A percentile compares a stretch with the other conserved stretches of the same genome.
phyloP scores from a whole-genome alignment of 2,329 filamentous ascomycete genomes.

The Pezizomycotina sp. region DNA sequence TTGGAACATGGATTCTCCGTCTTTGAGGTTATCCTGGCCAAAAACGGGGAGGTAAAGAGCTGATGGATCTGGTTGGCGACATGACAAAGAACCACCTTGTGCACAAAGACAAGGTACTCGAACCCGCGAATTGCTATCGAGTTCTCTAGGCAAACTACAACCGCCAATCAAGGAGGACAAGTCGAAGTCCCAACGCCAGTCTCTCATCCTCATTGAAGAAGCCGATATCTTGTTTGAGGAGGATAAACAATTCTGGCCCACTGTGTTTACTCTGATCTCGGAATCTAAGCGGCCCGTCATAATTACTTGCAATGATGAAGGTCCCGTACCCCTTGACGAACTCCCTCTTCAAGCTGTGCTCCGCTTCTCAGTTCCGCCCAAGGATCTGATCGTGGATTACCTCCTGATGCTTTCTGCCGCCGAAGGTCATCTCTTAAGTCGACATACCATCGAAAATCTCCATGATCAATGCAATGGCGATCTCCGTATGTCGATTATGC shows the following conservation, averaged over 20 bases:
- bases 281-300: constrained; percentile 84
- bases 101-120: constrained; percentile 32
- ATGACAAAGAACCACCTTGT: constrained; percentile 96
- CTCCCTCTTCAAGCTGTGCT: constrained; percentile 76
- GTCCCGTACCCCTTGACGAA: constrained; percentile 54
- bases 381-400: constrained; percentile 57
- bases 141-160: constrained; percentile 8
- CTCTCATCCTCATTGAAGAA: constrained; percentile 83
- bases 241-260: constrained; percentile 87
- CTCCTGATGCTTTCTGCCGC: constrained; percentile 67
- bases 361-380: constrained; percentile 51
- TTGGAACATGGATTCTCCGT: constrained; percentile 85
- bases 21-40: constrained; percentile 79
- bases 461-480: constrained; percentile 55
- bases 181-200: constrained; percentile 65
- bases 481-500: constrained; percentile 61
- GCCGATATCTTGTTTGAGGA: constrained; percentile 88
- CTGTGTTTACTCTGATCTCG: constrained; percentile 56
- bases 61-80: constrained; percentile 81
- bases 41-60: constrained; percentile 71
- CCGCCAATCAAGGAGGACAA: constrained; percentile 25
- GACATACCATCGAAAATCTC: constrained; percentile 49
- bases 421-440: constrained; percentile 66
- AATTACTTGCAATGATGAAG: constrained; percentile 87
- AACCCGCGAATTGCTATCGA: constrained; percentile 24